Conservation (phyloP, 306 rosid genomes). For the Castanea crenata region DNA sequence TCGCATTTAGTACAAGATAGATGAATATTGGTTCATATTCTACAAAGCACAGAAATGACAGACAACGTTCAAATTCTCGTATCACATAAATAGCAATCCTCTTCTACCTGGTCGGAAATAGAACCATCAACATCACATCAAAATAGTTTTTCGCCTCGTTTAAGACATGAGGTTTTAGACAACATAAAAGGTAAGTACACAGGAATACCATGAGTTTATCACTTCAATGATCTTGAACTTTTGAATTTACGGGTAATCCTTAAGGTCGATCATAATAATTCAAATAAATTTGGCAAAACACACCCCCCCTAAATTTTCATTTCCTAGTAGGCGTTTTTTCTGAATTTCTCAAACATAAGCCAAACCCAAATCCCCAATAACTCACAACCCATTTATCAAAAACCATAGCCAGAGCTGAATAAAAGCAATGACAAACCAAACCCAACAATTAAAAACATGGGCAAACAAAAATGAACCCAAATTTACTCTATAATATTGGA, state of each 20-base stretch:
- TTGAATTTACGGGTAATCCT: no score
- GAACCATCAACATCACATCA: background rate
- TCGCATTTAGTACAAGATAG: background rate
- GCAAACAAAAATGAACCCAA: background rate
- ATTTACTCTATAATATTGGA: slow-evolving; percentile 17
- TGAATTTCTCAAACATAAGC: no score
- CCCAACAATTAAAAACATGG: background rate
- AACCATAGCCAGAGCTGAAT: no score
- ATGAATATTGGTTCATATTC: background rate
- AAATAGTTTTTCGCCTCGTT: background rate
- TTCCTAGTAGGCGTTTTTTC: no score
- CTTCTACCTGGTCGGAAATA: background rate
- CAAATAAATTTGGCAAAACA: background rate
- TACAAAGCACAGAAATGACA: background rate
- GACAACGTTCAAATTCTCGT: background rate
- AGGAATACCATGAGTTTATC: background rate
- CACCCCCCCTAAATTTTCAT: background rate
- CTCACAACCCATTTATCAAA: no score
- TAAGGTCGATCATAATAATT: background rate
- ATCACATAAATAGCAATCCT: background rate
- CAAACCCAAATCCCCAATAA: no score
- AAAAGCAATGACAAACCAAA: background rate
- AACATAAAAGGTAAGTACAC: background rate
- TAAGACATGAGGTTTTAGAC: background rate
- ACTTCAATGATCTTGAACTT: background rate